These are phyloP conservation scores for Furcasterigmium furcatum DNA, from an alignment of 2,329 filamentous ascomycete species.

Conservation along the genomic window DNA sequence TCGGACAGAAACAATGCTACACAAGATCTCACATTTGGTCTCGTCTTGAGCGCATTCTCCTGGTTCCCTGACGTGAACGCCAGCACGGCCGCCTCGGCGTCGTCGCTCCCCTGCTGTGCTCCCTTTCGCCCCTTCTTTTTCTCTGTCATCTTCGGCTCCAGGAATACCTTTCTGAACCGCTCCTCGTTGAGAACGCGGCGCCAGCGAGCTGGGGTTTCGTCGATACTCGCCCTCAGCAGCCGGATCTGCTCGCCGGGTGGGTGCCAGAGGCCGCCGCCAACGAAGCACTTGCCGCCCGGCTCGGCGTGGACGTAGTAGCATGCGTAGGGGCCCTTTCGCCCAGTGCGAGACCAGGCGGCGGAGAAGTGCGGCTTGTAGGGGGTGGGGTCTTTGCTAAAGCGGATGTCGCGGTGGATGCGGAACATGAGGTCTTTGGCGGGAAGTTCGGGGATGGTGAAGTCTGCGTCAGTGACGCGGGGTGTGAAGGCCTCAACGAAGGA, in stretches of 20 bases:
- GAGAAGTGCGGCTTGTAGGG: constrained; percentile 91
- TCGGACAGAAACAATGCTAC: neutral
- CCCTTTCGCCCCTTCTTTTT: constrained; percentile 24
- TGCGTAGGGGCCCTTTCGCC: constrained; percentile 82
- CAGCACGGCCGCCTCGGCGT: constrained; percentile 55
- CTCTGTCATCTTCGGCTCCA: constrained; percentile 34
- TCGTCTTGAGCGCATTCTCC: constrained; percentile 76
- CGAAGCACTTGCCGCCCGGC: constrained; percentile 61
- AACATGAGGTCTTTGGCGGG: constrained; percentile 84
- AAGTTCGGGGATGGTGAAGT: constrained; percentile 82
- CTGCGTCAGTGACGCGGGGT: constrained; percentile 65
- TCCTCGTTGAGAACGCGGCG: constrained; percentile 63
- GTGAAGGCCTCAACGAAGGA: constrained; percentile 73
- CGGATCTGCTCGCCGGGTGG: constrained; percentile 66
- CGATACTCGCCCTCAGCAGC: constrained; percentile 70
- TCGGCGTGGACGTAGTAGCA: constrained; percentile 85
- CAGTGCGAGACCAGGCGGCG: constrained; percentile 83
- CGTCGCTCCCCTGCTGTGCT: constrained; percentile 49
- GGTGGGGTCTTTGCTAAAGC: constrained; percentile 80
- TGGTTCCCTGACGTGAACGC: constrained; percentile 70
- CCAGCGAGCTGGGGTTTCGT: constrained; percentile 67
- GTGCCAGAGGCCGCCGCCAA: constrained; percentile 81
- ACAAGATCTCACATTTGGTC: constrained; percentile 59
- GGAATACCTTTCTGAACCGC: constrained; percentile 61
- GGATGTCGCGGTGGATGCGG: constrained; percentile 81